Percentiles rank a stretch among this genome's conserved stretches.
Conservation (phyloP, 2,329 filamentous ascomycete genomes). For the Colletotrichum sp. region DNA sequence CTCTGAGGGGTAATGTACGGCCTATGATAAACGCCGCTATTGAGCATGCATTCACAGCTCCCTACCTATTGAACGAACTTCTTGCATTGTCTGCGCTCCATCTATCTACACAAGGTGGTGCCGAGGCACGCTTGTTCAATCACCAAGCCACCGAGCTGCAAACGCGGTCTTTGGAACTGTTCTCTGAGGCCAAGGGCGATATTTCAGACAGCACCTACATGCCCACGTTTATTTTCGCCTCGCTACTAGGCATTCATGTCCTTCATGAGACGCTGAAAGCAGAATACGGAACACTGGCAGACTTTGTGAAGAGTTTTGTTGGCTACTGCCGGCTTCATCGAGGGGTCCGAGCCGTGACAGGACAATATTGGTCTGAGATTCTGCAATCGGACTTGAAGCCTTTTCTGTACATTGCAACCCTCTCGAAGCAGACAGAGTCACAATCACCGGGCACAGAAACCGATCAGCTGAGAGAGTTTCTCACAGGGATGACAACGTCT, state of each 20-base stretch:
- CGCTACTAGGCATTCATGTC: slow-evolving; percentile 36
- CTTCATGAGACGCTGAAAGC: slow-evolving; percentile 39
- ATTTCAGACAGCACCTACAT: slow-evolving; percentile 26
- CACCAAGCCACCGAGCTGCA: slow-evolving; percentile 34
- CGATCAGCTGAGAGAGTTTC: background rate
- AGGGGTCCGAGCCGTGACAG: slow-evolving; percentile 29
- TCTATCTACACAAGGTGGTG: slow-evolving; percentile 26
- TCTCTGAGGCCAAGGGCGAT: slow-evolving; percentile 26
- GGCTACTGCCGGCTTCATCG: slow-evolving; percentile 33
- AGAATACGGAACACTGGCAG: slow-evolving; percentile 30
- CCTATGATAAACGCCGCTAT: slow-evolving; percentile 34
- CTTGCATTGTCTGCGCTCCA: slow-evolving; percentile 44
- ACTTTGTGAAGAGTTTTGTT: slow-evolving; percentile 30
- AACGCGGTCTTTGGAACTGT: slow-evolving; percentile 30
- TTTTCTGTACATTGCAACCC: slow-evolving; percentile 20
- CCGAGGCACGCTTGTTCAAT: slow-evolving; percentile 24
- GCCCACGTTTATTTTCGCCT: slow-evolving; percentile 34
- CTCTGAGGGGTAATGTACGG: background rate
- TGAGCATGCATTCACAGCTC: slow-evolving; percentile 29
- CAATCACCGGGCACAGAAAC: background rate
- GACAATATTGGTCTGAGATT: slow-evolving; percentile 21
- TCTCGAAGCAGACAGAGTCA: background rate
- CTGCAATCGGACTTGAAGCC: slow-evolving; percentile 26
- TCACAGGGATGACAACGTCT: background rate
- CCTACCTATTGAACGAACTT: slow-evolving; percentile 40